Conservation (phyloP, 108 stramenopile species). For the Pelagomonas calceolata region DNA sequence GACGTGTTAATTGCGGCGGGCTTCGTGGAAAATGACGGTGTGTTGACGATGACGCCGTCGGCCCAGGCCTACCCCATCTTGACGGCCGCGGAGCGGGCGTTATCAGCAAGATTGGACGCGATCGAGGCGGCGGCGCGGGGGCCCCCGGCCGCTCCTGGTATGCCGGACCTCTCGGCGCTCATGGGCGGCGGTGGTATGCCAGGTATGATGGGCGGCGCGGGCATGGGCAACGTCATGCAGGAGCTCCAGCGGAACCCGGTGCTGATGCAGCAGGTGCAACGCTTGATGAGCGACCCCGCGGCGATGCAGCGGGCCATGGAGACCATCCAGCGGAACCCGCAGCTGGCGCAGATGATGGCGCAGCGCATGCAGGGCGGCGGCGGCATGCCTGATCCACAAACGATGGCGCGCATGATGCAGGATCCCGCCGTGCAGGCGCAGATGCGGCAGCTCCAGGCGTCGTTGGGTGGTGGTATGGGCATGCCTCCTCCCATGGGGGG, state of each 20-base stretch:
- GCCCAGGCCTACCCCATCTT: not conserved
- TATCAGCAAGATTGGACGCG: not conserved
- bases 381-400: too few species aligned
- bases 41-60: not conserved
- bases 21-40: not conserved
- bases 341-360: not conserved
- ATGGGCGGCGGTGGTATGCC: not conserved
- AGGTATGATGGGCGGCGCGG: not conserved
- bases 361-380: not conserved
- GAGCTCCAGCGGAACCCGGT: constrained; percentile 18
- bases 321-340: constrained; percentile 1
- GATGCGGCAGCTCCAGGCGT: too few species aligned
- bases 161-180: not conserved
- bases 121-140: not conserved
- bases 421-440: too few species aligned
- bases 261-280: constrained; percentile 14
- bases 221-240: not conserved
- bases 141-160: not conserved
- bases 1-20: not conserved
- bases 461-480: too few species aligned
- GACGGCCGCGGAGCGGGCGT: not conserved
- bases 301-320: constrained; percentile 18
- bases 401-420: not conserved
- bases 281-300: constrained; percentile 17
- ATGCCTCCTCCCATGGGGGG: too few species aligned